Evolutionary conservation across 192 early-diverging fungal species (phyloP).

Genomic region (Martensiomyces pterosporus): DNA sequence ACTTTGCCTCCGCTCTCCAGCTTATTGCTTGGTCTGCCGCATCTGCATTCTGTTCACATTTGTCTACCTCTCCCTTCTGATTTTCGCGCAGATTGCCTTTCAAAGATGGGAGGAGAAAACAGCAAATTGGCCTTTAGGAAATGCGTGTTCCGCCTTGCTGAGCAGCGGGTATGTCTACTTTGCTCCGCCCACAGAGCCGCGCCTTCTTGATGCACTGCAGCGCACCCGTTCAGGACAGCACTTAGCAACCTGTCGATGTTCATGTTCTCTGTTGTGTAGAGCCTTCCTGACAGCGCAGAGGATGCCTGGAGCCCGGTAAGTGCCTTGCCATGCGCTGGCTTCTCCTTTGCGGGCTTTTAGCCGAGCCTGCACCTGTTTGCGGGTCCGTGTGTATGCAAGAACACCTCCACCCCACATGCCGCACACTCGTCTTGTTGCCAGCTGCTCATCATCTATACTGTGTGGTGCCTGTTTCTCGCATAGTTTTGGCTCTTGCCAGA

Average conservation of each 20-base stretch:
- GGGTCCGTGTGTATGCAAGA: no score
- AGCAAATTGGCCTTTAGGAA: conserved; percentile 86
- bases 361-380: no score
- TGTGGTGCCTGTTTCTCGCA: conserved; percentile 11
- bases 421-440: background rate
- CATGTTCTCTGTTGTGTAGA: conserved; percentile 24
- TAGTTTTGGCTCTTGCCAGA: conserved; percentile 69
- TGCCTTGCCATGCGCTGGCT: background rate
- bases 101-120: conserved; percentile 80
- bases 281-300: conserved; percentile 37
- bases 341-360: background rate
- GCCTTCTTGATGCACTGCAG: conserved; percentile 31
- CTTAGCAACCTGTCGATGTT: conserved; percentile 19
- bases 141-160: conserved; percentile 78
- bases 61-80: no score
- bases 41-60: background rate
- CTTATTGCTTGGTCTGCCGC: background rate
- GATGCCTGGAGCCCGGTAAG: conserved; percentile 50
- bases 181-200: background rate
- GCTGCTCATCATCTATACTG: background rate
- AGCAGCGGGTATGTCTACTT: conserved; percentile 62
- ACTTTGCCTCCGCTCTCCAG: no score
- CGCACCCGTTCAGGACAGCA: conserved; percentile 49
- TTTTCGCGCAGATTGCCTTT: no score
- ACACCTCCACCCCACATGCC: no score